Conservation (phyloP, 768 basidiomycete genomes). For the Pleurotus pulmonarius region DNA sequence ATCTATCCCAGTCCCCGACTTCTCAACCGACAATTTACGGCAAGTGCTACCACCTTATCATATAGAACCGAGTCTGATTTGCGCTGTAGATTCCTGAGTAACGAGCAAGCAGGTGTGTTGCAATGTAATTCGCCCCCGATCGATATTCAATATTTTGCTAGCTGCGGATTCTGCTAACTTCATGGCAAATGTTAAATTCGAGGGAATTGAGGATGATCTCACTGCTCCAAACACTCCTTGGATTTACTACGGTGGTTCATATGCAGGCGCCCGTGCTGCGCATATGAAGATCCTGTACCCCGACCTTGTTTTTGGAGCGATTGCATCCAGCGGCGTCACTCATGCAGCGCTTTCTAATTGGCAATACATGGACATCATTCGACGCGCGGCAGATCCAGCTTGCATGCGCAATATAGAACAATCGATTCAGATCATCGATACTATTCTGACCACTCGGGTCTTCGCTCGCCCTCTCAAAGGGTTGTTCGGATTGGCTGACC, state of each 20-base stretch:
- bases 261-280: slow-evolving; percentile 90
- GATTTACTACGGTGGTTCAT: slow-evolving; percentile 94
- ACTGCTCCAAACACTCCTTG: slow-evolving; percentile 74
- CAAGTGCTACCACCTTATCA: slow-evolving; percentile 20
- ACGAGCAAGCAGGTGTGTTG: slow-evolving; percentile 32
- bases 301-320: slow-evolving; percentile 83
- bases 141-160: not conserved
- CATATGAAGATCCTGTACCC: slow-evolving; percentile 89
- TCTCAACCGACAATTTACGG: slow-evolving; percentile 83
- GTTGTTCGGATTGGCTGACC: slow-evolving; percentile 68
- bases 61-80: not conserved
- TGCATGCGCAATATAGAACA: slow-evolving; percentile 59
- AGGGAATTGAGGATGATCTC: slow-evolving; percentile 65
- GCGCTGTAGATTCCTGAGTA: slow-evolving; percentile 74
- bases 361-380: slow-evolving; percentile 86
- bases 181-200: slow-evolving; percentile 75
- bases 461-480: slow-evolving; percentile 56
- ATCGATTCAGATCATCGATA: slow-evolving; percentile 58
- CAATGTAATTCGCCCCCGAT: not conserved
- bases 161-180: slow-evolving; percentile 92
- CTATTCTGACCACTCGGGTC: slow-evolving; percentile 44
- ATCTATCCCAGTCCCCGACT: slow-evolving; percentile 71
- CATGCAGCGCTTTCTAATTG: slow-evolving; percentile 80
- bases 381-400: slow-evolving; percentile 58
- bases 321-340: slow-evolving; percentile 86